Conservation (phyloP, 768 basidiomycete species). For the Crassisporium funariophilum region DNA sequence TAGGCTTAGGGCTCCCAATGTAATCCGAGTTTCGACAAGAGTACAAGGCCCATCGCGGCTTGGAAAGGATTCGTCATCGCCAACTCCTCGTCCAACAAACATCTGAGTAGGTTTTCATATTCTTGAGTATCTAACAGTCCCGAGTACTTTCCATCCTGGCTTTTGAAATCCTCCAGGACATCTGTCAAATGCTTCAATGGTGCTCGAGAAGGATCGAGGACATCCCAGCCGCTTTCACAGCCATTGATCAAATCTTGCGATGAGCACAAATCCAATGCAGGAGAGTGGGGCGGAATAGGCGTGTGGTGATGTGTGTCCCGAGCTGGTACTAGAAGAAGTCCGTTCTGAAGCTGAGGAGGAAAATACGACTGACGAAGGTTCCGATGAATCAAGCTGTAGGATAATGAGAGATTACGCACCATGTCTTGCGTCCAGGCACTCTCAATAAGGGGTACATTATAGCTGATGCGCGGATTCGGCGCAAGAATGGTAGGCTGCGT, state of each 20-base stretch:
- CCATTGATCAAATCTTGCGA: conserved; percentile 6
- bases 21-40: conserved; percentile 40
- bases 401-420: background rate
- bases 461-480: background rate
- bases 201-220: conserved; percentile 26
- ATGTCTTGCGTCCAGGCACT: background rate
- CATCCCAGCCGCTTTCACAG: too few species aligned
- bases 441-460: background rate
- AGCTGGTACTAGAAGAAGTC: too few species aligned
- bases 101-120: conserved; percentile 28
- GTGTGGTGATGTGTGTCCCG: background rate
- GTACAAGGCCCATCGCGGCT: conserved; percentile 50
- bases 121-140: conserved; percentile 18
- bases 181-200: conserved; percentile 38
- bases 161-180: conserved; percentile 28
- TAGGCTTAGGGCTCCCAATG: conserved; percentile 11
- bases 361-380: background rate
- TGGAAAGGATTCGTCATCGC: conserved; percentile 41
- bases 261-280: background rate
- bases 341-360: too few species aligned
- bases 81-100: conserved; percentile 37
- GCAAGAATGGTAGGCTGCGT: too few species aligned
- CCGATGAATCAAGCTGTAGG: background rate
- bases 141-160: conserved; percentile 22
- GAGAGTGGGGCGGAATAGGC: too few species aligned